These are phyloP conservation scores for Lepraria neglecta DNA, from an alignment of 495 filamentous ascomycete species.

Conservation along the genomic window DNA sequence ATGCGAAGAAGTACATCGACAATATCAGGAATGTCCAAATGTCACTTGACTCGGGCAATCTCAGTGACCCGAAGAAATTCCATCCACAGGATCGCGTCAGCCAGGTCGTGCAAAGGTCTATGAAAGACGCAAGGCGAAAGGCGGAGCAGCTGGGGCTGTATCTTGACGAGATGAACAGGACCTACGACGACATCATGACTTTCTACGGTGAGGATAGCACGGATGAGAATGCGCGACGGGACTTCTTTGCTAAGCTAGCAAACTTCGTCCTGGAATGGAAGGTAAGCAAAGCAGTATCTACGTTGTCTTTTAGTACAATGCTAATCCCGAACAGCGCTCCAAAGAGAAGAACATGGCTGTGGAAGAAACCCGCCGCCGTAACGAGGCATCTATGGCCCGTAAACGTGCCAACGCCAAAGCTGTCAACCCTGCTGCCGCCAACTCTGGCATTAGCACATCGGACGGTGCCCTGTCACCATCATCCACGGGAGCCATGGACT, in stretches of 20 bases:
- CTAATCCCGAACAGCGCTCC: constrained; percentile 55
- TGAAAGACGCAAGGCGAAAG: constrained; percentile 95
- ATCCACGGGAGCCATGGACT: constrained; percentile 90
- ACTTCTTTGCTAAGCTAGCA: constrained; percentile 96
- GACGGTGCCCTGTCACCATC: constrained; percentile 59
- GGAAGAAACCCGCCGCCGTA: constrained; percentile 76
- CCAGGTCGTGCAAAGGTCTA: constrained; percentile 81
- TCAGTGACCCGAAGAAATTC: constrained; percentile 95
- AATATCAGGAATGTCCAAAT: constrained; percentile 90
- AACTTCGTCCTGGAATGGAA: constrained; percentile 89
- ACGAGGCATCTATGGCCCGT: constrained; percentile 85
- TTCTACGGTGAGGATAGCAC: constrained; percentile 93
- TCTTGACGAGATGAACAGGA: constrained; percentile 82
- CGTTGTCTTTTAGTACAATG: not conserved
- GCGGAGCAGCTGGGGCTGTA: constrained; percentile 94
- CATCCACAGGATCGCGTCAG: constrained; percentile 93
- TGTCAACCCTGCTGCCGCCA: constrained; percentile 54
- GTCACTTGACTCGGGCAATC: constrained; percentile 86
- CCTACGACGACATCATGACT: constrained; percentile 91
- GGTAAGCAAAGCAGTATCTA: constrained; percentile 40
- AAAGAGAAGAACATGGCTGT: constrained; percentile 80
- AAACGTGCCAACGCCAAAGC: constrained; percentile 51
- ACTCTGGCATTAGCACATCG: constrained; percentile 31
- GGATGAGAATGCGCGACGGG: constrained; percentile 89
- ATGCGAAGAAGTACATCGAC: constrained; percentile 91